A percentile compares a stretch with the other conserved stretches of the same genome.
phyloP scores from a whole-genome alignment of 352 stramenopile genomes.

The Globisporangium echinulatum region DNA sequence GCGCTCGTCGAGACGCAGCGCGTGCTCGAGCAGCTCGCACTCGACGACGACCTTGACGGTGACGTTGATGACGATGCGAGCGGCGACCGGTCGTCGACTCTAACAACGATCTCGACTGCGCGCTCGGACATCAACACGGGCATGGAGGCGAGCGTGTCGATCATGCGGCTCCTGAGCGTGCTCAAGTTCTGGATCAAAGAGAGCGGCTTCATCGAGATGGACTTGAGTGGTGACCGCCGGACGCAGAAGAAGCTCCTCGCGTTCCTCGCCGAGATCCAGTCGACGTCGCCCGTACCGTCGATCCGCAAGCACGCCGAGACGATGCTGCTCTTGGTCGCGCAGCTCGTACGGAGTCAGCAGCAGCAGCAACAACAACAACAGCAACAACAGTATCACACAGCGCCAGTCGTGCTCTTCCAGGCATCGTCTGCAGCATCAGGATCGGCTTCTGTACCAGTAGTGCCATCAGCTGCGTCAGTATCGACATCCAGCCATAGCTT shows the following conservation, averaged over 20 bases:
- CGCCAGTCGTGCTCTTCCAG: slow-evolving; percentile 8
- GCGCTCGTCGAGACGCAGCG: slow-evolving; percentile 55
- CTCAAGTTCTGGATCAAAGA: slow-evolving; percentile 89
- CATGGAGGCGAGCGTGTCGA: slow-evolving; percentile 79
- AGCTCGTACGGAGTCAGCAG: slow-evolving; percentile 50
- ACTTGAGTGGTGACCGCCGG: slow-evolving; percentile 56
- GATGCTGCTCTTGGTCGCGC: slow-evolving; percentile 51
- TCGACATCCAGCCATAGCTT: not conserved
- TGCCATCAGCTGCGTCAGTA: not conserved
- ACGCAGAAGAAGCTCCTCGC: slow-evolving; percentile 70
- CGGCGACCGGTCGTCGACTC: slow-evolving; percentile 42
- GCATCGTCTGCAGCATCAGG: not conserved
- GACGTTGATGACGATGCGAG: too few species aligned
- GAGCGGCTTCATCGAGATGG: slow-evolving; percentile 76
- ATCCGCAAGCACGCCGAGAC: slow-evolving; percentile 73
- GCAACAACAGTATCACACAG: not conserved
- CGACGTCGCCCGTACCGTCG: slow-evolving; percentile 62
- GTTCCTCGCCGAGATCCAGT: slow-evolving; percentile 72
- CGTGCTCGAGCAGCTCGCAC: slow-evolving; percentile 55
- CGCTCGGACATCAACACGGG: slow-evolving; percentile 73
- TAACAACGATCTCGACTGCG: slow-evolving; percentile 61
- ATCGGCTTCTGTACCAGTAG: not conserved
- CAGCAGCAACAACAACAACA: slow-evolving; percentile 24
- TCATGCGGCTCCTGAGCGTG: slow-evolving; percentile 82
- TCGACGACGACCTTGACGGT: slow-evolving; percentile 38